Percentiles rank a stretch among this genome's conserved stretches.
Conservation (phyloP, 2,329 filamentous ascomycete genomes). For the Penicillium nordicum region DNA sequence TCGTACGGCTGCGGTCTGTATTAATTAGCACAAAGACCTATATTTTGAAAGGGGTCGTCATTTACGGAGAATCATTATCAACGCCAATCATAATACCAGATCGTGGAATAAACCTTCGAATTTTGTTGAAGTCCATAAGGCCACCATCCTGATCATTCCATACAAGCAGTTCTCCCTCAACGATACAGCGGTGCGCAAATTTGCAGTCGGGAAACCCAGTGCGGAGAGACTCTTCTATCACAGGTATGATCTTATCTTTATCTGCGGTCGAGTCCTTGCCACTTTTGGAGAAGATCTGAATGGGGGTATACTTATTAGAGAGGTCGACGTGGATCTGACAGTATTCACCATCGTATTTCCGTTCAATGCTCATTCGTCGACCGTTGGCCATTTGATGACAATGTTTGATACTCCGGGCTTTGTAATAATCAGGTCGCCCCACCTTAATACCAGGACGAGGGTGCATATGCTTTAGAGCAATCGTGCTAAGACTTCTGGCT, state of each 20-base stretch:
- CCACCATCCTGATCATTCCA: conserved; percentile 64
- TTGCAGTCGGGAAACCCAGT: conserved; percentile 58
- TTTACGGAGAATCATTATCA: conserved; percentile 65
- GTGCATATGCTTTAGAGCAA: conserved; percentile 46
- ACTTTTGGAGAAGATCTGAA: conserved; percentile 88
- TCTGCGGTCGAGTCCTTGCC: conserved; percentile 83
- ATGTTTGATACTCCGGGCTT: conserved; percentile 69
- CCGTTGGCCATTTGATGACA: conserved; percentile 63
- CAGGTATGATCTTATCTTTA: conserved; percentile 58
- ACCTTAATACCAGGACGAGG: conserved; percentile 62
- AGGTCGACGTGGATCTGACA: conserved; percentile 82
- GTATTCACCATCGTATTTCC: conserved; percentile 86
- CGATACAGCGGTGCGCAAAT: conserved; percentile 65
- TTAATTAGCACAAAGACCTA: conserved; percentile 14
- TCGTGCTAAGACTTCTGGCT: conserved; percentile 27
- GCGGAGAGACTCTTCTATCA: conserved; percentile 62
- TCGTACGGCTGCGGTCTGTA: conserved; percentile 49
- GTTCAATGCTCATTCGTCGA: conserved; percentile 67
- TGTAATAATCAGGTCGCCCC: conserved; percentile 61
- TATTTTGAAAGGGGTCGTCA: background rate
- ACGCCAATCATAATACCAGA: conserved; percentile 68
- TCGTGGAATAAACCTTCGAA: conserved; percentile 73
- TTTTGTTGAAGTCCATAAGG: conserved; percentile 74
- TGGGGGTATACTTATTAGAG: conserved; percentile 49
- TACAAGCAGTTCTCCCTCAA: conserved; percentile 80